Evolutionary conservation across 1,284 basidiomycete genomes (phyloP).

Genomic region (Apiotrichum domesticum): DNA sequence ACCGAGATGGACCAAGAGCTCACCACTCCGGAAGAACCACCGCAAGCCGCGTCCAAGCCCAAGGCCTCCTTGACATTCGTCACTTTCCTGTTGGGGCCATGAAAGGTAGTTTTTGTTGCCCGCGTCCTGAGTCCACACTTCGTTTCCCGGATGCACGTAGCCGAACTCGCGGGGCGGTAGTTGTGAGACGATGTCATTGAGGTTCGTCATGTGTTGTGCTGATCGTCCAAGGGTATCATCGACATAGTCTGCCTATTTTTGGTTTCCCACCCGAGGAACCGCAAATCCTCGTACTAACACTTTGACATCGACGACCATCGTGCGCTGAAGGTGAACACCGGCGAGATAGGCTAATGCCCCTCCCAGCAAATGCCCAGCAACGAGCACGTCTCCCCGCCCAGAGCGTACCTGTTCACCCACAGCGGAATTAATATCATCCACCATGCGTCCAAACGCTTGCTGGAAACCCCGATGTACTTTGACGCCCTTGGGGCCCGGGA

Average conservation of each 20-base stretch:
- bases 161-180: slow-evolving; percentile 21
- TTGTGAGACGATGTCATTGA: slow-evolving; percentile 20
- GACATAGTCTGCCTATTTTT: slow-evolving; percentile 24
- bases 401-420: not conserved
- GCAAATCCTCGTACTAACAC: slow-evolving; percentile 16
- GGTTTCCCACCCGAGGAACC: slow-evolving; percentile 20
- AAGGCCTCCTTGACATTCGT: not conserved
- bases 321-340: slow-evolving; percentile 12
- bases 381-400: slow-evolving; percentile 10
- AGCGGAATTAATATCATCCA: slow-evolving; percentile 10
- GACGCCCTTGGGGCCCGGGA: slow-evolving; percentile 4
- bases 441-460: slow-evolving; percentile 1
- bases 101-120: not conserved
- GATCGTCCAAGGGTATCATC: slow-evolving; percentile 17
- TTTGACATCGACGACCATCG: not conserved
- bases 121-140: slow-evolving; percentile 16
- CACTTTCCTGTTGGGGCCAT: not conserved
- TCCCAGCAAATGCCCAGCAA: slow-evolving; percentile 25
- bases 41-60: not conserved
- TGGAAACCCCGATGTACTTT: slow-evolving; percentile 1
- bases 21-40: not conserved
- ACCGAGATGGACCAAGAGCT: not conserved
- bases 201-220: slow-evolving; percentile 22
- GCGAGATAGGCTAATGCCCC: slow-evolving; percentile 15
- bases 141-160: slow-evolving; percentile 16